These are phyloP conservation scores for Geosmithia putterillii DNA, from an alignment of 2,329 filamentous ascomycete species.

Conservation along the genomic window DNA sequence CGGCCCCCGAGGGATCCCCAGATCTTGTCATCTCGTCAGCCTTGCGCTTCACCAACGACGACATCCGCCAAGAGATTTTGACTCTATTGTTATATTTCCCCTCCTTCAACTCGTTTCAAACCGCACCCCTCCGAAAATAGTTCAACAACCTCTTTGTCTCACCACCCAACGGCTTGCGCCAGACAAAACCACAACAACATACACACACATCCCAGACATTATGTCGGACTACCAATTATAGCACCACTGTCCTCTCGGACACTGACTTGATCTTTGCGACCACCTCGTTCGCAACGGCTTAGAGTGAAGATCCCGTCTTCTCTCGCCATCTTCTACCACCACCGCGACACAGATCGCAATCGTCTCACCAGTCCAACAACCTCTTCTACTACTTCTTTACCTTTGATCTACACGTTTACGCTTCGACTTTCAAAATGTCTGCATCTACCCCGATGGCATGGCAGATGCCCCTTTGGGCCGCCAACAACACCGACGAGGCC, in stretches of 20 bases:
- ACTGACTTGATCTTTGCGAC: neutral
- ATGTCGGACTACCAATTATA: constrained; percentile 16
- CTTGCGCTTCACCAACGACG: too few species aligned
- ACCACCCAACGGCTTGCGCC: too few species aligned
- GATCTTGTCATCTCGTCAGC: too few species aligned
- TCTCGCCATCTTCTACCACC: neutral
- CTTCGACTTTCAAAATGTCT: constrained; percentile 12
- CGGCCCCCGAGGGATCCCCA: too few species aligned
- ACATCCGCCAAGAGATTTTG: too few species aligned
- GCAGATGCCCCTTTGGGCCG: constrained; percentile 18
- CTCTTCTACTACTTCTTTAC: neutral
- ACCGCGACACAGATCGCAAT: too few species aligned
- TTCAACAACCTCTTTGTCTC: too few species aligned
- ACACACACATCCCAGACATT: constrained; percentile 6
- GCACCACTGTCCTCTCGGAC: constrained; percentile 7
- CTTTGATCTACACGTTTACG: neutral
- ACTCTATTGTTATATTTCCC: too few species aligned
- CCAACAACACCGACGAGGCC: constrained; percentile 44
- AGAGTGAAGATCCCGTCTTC: neutral
- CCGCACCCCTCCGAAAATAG: too few species aligned
- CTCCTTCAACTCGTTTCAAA: too few species aligned
- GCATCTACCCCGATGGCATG: constrained; percentile 22
- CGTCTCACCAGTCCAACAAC: neutral
- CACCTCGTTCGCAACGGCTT: neutral
- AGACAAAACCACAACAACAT: too few species aligned